Conservation (phyloP, 1,139 yeast genomes). For the Saccharomyces hybrid region DNA sequence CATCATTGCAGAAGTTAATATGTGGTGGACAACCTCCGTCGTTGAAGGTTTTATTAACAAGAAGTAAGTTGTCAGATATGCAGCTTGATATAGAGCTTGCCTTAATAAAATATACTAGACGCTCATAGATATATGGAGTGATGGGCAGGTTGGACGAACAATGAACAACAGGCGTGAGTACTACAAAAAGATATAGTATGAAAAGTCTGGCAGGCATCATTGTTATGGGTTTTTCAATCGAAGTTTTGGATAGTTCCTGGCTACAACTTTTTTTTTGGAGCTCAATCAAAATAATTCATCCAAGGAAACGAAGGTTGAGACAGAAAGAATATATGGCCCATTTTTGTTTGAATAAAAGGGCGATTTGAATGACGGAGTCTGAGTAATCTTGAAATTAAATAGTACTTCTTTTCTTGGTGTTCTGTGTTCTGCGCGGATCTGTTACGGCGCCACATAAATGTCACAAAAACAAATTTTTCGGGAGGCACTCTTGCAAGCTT, state of each 20-base stretch:
- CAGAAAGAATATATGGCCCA: not conserved
- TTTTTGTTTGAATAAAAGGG: not conserved
- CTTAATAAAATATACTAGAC: constrained; percentile 29
- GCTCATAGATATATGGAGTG: constrained; percentile 18
- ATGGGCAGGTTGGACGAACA: constrained; percentile 6
- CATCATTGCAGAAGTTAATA: constrained; percentile 25
- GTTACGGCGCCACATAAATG: not conserved
- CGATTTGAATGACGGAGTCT: not conserved
- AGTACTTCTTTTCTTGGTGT: not conserved
- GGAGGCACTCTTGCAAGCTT: too few species aligned
- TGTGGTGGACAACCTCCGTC: constrained; percentile 30
- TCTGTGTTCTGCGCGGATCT: not conserved
- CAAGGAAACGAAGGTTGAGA: not conserved
- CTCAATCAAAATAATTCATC: not conserved
- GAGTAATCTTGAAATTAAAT: not conserved
- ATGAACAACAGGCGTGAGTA: not conserved
- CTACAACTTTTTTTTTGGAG: not conserved
- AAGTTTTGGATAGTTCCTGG: not conserved
- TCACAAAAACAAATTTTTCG: not conserved
- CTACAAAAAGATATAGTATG: not conserved
- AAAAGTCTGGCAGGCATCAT: not conserved
- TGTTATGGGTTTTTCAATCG: not conserved
- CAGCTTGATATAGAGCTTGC: constrained; percentile 28
- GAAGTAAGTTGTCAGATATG: constrained; percentile 17
- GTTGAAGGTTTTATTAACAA: constrained; percentile 16